A percentile compares a stretch with the other conserved stretches of the same genome.
Evolutionary conservation across 2,329 filamentous ascomycete species (phyloP).

Genomic region (Cercospora berteroae): DNA sequence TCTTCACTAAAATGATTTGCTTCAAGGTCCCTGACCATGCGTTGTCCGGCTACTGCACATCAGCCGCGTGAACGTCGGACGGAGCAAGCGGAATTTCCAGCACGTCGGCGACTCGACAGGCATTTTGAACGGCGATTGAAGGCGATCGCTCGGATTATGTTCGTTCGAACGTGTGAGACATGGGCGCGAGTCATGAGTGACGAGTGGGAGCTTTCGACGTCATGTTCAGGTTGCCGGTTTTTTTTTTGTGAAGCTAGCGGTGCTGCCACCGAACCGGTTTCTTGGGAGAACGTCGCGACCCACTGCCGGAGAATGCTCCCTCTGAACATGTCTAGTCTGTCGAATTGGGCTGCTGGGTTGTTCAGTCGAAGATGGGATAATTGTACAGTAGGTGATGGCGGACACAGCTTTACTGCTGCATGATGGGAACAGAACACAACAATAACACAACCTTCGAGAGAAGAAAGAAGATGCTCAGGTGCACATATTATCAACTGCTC

Average conservation of each 20-base stretch:
- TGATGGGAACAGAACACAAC: background rate
- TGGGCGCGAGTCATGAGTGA: background rate
- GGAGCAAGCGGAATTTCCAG: background rate
- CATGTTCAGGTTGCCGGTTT: background rate
- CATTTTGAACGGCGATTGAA: background rate
- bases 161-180: background rate
- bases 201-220: background rate
- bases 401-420: background rate
- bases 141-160: background rate
- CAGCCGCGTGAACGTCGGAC: slow-evolving; percentile 1
- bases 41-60: slow-evolving; percentile 2
- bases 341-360: background rate
- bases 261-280: background rate
- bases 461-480: background rate
- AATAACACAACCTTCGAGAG: background rate
- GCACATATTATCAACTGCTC: background rate
- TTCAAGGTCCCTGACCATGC: background rate
- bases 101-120: background rate
- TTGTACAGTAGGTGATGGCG: background rate
- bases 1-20: background rate
- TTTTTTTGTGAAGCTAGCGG: background rate
- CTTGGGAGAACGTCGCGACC: background rate
- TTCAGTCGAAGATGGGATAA: background rate
- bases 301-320: background rate
- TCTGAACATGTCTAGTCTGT: background rate